These are phyloP conservation scores for Pseudomassariella vexata DNA, from an alignment of 2,329 filamentous ascomycete genomes.

Conservation along the genomic window DNA sequence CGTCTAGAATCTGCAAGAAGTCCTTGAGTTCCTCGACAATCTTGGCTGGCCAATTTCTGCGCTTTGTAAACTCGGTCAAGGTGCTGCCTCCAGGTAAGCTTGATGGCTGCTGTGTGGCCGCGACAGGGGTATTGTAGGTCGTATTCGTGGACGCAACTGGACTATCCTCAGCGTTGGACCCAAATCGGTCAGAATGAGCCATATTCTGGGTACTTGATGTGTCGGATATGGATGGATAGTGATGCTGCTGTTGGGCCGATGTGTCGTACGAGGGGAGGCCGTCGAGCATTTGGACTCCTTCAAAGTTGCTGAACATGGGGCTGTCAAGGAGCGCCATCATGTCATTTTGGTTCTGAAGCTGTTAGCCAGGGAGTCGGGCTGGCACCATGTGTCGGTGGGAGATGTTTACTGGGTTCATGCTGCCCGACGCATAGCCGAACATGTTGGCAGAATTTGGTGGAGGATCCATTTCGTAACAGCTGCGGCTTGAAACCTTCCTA, in stretches of 20 bases:
- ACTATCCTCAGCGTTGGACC: constrained; percentile 7
- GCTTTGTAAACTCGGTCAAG: constrained; percentile 54
- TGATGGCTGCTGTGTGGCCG: no score
- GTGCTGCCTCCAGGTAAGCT: constrained; percentile 34
- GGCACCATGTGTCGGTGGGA: neutral
- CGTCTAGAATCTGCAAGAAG: constrained; percentile 79
- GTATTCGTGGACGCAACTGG: constrained; percentile 30
- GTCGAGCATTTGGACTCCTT: no score
- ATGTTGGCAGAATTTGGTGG: constrained; percentile 24
- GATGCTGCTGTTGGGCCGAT: constrained; percentile 2
- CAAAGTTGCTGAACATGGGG: constrained; percentile 28
- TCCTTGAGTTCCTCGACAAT: constrained; percentile 88
- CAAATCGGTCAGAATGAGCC: constrained; percentile 2
- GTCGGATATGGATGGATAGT: neutral
- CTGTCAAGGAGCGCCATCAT: constrained; percentile 40
- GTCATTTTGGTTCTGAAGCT: constrained; percentile 18
- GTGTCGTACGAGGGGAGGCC: constrained; percentile 15
- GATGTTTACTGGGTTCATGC: constrained; percentile 8
- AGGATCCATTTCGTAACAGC: no score
- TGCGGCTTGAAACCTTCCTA: no score
- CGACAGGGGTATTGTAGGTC: constrained; percentile 20
- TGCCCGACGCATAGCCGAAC: constrained; percentile 20
- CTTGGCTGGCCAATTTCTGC: constrained; percentile 76
- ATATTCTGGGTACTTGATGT: constrained; percentile 1
- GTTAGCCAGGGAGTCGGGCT: neutral